These are phyloP conservation scores for Zygotorulaspora mrakii DNA, from an alignment of 1,139 yeast species.

Conservation along the genomic window DNA sequence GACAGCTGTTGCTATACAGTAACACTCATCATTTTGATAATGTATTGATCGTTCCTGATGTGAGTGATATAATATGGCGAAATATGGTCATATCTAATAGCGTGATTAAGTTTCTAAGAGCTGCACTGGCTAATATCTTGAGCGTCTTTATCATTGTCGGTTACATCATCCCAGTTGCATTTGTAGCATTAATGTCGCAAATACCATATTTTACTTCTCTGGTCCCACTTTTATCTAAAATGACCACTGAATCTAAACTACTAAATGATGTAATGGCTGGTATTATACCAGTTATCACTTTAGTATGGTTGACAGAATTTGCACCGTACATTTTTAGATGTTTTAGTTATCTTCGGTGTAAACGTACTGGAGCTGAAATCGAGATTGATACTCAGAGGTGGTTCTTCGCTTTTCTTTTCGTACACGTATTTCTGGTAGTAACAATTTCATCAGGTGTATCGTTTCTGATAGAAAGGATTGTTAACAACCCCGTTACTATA, in stretches of 20 bases:
- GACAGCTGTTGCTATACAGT: conserved; percentile 50
- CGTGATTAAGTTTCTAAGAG: conserved; percentile 38
- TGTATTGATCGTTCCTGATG: conserved; percentile 49
- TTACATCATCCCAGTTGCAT: conserved; percentile 70
- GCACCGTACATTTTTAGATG: conserved; percentile 51
- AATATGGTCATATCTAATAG: conserved; percentile 45
- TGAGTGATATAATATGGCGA: conserved; percentile 58
- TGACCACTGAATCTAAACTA: conserved; percentile 51
- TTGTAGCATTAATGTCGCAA: conserved; percentile 64
- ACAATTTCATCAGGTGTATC: conserved; percentile 80
- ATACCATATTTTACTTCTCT: conserved; percentile 54
- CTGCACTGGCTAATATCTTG: conserved; percentile 43
- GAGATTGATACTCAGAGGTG: conserved; percentile 63
- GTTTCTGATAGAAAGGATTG: conserved; percentile 57
- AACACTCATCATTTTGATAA: conserved; percentile 44
- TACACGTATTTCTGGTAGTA: conserved; percentile 79
- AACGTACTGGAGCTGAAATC: conserved; percentile 51
- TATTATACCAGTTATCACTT: conserved; percentile 56
- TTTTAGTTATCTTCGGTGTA: conserved; percentile 50
- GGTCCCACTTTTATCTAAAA: conserved; percentile 52
- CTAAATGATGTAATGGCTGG: conserved; percentile 52
- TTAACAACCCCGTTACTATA: conserved; percentile 68
- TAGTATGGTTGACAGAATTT: conserved; percentile 54
- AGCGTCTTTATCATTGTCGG: conserved; percentile 49
- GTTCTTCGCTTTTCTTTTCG: conserved; percentile 67